Evolutionary conservation across 1,139 yeast species (phyloP), one percentile per base, ranked within the genome.

Genomic region (Magnusiomyces magnusii): DNA sequence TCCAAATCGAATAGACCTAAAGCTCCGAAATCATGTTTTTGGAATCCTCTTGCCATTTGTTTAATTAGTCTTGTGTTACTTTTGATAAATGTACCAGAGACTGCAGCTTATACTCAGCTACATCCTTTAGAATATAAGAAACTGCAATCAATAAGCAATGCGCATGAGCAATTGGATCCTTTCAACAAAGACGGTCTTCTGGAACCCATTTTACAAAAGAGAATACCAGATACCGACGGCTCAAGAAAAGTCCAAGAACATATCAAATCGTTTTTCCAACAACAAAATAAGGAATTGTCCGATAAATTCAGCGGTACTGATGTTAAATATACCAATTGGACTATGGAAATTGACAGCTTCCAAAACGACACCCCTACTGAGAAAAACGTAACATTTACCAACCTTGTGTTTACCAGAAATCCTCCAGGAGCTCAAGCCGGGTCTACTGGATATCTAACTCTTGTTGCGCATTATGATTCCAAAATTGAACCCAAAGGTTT

Each of bases 401-500:
- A 81, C 64, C 60, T 82, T 31, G 68, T 80, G 1, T 77, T 75
- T 24, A 72, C 66, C 2, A 62, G 67, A n/a, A 69, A 67, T 51
- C 71, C 70, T 0, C 70, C 71, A 2, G 64, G 61, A 3, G 57
- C 60, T 2, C 53, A 56, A 10, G 60, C 61, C n/a, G 67, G 67
- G 1, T 63, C 65, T 1, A 64, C 68, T 2, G 69, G 69, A n/a
- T 70, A 76, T 49, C 63, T 80, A 24, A 75, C 79, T 0, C 63
- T 80, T 2, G 80, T 80, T 1, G 86, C 83, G 0, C 86, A 82
- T 65, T 82, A 80, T 62, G 86, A 82, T 66, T 76, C 84, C 1
- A 74, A 80, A 62, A 61, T 72, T 5, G 67, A 68, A 9, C 83
- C 84, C 0, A 71, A 71, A n/a, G 85, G 84, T 1, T 81, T 82